Evolutionary conservation across 139 green algal genomes (phyloP), one percentile per base, ranked within the genome.

Genomic region (Picochlorum sp.): DNA sequence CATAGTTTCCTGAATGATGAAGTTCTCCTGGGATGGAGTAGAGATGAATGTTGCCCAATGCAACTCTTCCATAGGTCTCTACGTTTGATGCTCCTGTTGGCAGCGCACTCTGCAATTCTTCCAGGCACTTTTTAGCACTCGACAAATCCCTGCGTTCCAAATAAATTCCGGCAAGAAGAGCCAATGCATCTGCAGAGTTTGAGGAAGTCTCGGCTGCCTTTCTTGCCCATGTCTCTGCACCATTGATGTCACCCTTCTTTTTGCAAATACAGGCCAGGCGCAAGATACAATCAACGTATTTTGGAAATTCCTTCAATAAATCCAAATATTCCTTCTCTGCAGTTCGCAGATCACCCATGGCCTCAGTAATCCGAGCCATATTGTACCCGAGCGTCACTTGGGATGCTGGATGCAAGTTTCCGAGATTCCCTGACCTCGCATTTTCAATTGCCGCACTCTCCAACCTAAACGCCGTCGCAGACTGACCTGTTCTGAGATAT

Each of bases 231-330:
- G 65, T 16, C 34, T 81, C 23, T 18, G 90, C 89, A 10, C 73
- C 66, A 20, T 73, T 58, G 26, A 49, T 61, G 49, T 74, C 38
- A 9, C 71, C 71, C 1, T 59, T 34, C 14, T 49, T 38, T 45
- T 66, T 64, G 38, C 82, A 75, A 9, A 96, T 82, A 66, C 69
- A 82, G 2, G 85, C 81, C 49, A 96, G 80, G 13, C 90, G 87
- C 66, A 97, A 78, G 62, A 82, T 74, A 75, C 84, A 92, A 73
- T 95, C 90, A 6, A 79, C 78, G 80, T 97, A 96, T 37, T 69
- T 65, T 20, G 84, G 80, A 58, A 84, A 84, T 51, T 83, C 47
- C 34, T 68, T 49, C 7, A 94, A 69, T 32, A 95, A 76, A 15
- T 64, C 66, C 64, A 73, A 45, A 60, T 91, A 92, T 52, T 68